Evolutionary conservation across 495 filamentous ascomycete species (phyloP), one percentile per base, ranked within the genome.

Genomic region (Penicillium alfredii): DNA sequence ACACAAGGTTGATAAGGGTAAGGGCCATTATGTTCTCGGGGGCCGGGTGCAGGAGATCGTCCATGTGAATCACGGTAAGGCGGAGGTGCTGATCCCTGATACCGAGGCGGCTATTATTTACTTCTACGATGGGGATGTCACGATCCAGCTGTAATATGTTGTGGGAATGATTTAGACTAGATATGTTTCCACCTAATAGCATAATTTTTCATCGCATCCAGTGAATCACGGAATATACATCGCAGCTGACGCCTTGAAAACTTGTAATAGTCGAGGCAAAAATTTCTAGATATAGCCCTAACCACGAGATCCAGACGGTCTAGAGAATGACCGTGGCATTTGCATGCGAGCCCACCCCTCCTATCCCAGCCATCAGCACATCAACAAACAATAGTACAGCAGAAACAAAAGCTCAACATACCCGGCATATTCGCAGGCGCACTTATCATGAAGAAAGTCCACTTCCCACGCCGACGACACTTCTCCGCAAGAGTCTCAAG

Each of bases 361-460:
- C 48, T 51, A 24, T 3, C 5, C 21, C 8, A 15, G 4, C 23
- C 5, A 31, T 35, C 25, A 40, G 31, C 36, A 33, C 11, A 18
- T 8, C 5, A 26, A 46, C 15, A 6, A 22, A 21, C 6, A n/a
- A 34, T 15, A 10, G 17, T 26, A 25, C 20, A 30, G 38, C 10
- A 22, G 17, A 2, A 13, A 11, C 22, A 13, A 46, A 10, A 23
- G 7, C 13, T 27, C 34, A 13, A 38, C 53, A 32, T 51, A 49
- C 74, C 72, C 24, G 68, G 61, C 38, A 78, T 66, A 64, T 78
- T 74, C 29, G 72, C 56, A 14, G 77, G 77, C 18, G 62, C 68
- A 54, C 74, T 80, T 1, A 77, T 81, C 33, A 87, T 56, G 45
- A 88, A 73, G 51, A 87, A 85, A 18, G 66, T 74, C 73, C 82